These are phyloP conservation scores for Cladosporium sp. DNA, from an alignment of 2,329 filamentous ascomycete species.

Conservation along the genomic window DNA sequence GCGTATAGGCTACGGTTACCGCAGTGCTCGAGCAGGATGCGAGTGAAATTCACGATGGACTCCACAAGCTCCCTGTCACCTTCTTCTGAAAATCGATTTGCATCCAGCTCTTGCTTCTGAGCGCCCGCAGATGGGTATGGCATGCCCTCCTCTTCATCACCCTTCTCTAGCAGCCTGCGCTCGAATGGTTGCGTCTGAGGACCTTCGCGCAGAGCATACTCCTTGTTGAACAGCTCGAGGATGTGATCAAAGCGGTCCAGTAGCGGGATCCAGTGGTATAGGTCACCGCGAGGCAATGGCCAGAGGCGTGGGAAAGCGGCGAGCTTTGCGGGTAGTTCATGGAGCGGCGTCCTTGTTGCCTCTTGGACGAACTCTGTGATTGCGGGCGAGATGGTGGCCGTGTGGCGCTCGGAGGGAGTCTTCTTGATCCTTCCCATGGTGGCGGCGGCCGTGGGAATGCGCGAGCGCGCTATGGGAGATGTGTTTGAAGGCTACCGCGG, in stretches of 20 bases:
- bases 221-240: conserved; percentile 76
- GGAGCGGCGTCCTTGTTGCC: conserved; percentile 69
- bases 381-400: conserved; percentile 73
- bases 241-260: conserved; percentile 92
- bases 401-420: conserved; percentile 56
- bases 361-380: conserved; percentile 77
- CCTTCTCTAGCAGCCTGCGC: conserved; percentile 64
- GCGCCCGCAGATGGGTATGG: conserved; percentile 29
- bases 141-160: conserved; percentile 53
- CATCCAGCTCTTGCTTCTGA: conserved; percentile 36
- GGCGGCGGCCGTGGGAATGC: conserved; percentile 17
- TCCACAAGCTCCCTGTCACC: conserved; percentile 82
- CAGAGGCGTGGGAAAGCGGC: conserved; percentile 81
- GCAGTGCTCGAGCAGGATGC: conserved; percentile 87
- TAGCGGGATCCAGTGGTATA: conserved; percentile 97
- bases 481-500: conserved; percentile 19
- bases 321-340: conserved; percentile 75
- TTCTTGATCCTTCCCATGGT: conserved; percentile 59
- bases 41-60: conserved; percentile 79
- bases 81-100: conserved; percentile 65
- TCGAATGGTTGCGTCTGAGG: conserved; percentile 79
- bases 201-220: conserved; percentile 77
- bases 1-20: conserved; percentile 95
- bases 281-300: conserved; percentile 92
- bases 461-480: conserved; percentile 13